Evolutionary conservation across 371 early-diverging fungal species (phyloP).

Genomic region (Coemansia sp.): DNA sequence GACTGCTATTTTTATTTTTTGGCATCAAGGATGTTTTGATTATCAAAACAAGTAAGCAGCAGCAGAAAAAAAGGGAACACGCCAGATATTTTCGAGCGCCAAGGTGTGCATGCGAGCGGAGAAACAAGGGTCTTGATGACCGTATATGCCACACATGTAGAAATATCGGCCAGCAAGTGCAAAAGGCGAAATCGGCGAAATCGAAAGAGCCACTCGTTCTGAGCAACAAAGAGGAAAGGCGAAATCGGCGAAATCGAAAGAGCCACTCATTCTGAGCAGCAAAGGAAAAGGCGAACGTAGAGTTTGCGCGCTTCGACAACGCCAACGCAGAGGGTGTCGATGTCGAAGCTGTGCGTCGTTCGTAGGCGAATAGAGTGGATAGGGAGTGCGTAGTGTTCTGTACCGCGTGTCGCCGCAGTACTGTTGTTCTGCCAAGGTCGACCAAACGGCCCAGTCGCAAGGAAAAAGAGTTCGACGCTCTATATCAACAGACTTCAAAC

Average conservation of each 20-base stretch:
- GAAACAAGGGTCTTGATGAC: too few species aligned
- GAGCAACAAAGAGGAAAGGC: too few species aligned
- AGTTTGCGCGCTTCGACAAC: neutral
- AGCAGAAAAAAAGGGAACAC: neutral
- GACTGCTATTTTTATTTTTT: neutral
- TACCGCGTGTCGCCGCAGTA: neutral
- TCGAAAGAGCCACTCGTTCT: neutral
- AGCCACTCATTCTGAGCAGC: neutral
- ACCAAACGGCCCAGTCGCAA: neutral
- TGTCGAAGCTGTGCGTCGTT: neutral
- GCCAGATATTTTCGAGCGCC: too few species aligned
- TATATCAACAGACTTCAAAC: neutral
- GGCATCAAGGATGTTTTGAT: neutral
- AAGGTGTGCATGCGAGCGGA: too few species aligned
- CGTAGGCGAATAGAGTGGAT: neutral
- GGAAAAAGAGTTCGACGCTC: neutral
- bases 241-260: too few species aligned
- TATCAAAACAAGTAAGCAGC: neutral
- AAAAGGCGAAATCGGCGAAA: too few species aligned
- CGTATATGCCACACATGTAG: too few species aligned
- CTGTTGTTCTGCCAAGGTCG: neutral
- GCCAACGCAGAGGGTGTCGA: neutral
- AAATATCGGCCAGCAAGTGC: too few species aligned
- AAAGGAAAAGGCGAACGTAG: neutral
- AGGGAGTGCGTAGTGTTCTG: neutral